Base-by-base conservation (phyloP, 441 rosid species). In the Francoa sonchifolia region DNA sequence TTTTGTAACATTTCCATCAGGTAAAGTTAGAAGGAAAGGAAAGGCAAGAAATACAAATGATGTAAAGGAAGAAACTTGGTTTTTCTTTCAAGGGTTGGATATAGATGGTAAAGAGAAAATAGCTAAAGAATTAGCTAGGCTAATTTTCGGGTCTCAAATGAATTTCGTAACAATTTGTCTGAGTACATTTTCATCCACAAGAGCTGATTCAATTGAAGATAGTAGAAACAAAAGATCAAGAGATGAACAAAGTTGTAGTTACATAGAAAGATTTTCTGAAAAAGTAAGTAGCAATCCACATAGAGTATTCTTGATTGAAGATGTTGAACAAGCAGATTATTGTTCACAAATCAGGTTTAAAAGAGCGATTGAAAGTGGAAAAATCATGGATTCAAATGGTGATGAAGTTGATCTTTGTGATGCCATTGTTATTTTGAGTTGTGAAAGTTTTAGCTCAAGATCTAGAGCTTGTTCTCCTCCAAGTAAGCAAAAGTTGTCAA, bases 341-440 rank as follows among this genome's bases (percentile, higher is more conserved):
- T 46, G 58, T 22, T 65, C 73, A 22, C 77, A 69, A 63, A 47
- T 68, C 33, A 79, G 82, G 16, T 74, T 85, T 61, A 79, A 72
- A 62, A 72, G 74, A 55, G 93, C 94, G 0, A 76, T 76, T 13
- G 89, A 75, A 65, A 68, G 63, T 38, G 84, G 89, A 43, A 63
- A 62, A 55, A 39, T 76, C 25, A 19, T 19, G 26, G 62, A 50
- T 28, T 48, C 54, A 0, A 48, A 47, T 20, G 73, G 72, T 2
- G 68, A 68, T 22, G 76, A 73, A 52, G 67, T 65, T 33, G 44
- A 32, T 3, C 66, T 76, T 3, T 32, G 50, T 3, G 77, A 79
- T 26, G 81, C 82, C 1, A 67, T 79, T 22, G 58, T 73, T 42
- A 71, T 79, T 47, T 67, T 79, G 48, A 75, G 83, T 51, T 69